Evolutionary conservation across 768 basidiomycete species (phyloP).

Genomic region (Inosperma sp.): DNA sequence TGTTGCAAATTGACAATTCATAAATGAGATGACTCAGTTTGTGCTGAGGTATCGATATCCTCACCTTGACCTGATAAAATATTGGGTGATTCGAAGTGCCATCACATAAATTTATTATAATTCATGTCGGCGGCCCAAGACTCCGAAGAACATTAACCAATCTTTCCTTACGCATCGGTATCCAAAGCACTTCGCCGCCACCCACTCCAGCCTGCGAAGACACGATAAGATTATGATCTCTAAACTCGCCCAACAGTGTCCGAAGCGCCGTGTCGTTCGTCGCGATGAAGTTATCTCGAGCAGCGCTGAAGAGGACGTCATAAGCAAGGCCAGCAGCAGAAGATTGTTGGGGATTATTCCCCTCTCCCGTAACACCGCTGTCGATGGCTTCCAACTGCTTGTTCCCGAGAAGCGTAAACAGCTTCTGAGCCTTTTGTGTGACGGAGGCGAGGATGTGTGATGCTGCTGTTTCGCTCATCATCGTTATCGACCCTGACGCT

Average conservation of each 20-base stretch:
- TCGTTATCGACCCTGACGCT: too few relatives aligned
- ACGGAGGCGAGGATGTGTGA: constrained; percentile 82
- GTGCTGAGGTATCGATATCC: too few relatives aligned
- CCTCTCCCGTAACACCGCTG: constrained; percentile 25
- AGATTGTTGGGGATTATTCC: constrained; percentile 48
- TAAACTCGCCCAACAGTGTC: constrained; percentile 82
- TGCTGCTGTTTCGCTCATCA: constrained; percentile 72
- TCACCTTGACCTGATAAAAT: neutral
- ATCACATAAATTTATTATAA: neutral
- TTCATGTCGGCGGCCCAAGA: constrained; percentile 5
- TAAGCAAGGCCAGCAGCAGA: constrained; percentile 60
- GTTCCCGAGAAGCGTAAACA: constrained; percentile 68
- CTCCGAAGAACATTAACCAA: constrained; percentile 43
- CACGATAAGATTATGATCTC: constrained; percentile 85
- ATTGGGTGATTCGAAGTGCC: too few relatives aligned
- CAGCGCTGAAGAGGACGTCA: constrained; percentile 65
- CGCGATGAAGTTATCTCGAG: constrained; percentile 82
- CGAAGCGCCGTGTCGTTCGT: constrained; percentile 82
- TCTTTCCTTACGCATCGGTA: constrained; percentile 78
- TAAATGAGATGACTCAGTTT: too few relatives aligned
- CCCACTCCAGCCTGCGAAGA: constrained; percentile 39
- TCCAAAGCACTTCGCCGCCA: constrained; percentile 72
- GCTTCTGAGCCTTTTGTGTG: constrained; percentile 77
- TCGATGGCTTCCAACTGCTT: constrained; percentile 64
- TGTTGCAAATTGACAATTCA: too few relatives aligned